Percentiles rank a stretch among this genome's conserved stretches.
phyloP scores from a whole-genome alignment of 1,139 yeast species.

The Nakaseomyces bracarensis region DNA sequence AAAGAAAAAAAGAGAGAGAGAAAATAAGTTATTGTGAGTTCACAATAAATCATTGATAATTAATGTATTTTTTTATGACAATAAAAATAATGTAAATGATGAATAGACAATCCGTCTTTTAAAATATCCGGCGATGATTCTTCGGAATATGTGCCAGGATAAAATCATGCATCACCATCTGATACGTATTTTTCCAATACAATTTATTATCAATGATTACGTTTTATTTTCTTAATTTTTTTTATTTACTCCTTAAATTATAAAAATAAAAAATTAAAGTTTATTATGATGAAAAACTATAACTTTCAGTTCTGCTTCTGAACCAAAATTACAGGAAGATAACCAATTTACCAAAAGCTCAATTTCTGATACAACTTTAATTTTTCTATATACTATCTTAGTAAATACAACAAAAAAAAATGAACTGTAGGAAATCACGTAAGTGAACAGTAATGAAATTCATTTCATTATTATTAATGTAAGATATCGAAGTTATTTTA shows the following conservation, averaged over 20 bases:
- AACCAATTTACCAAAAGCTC: slow-evolving; percentile 27
- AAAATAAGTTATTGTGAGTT: slow-evolving; percentile 21
- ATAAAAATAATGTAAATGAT: slow-evolving; percentile 17
- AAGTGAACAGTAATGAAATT: too few relatives aligned
- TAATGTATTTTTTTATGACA: neutral
- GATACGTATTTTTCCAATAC: slow-evolving; percentile 13
- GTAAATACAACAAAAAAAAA: neutral
- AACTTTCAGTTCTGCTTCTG: slow-evolving; percentile 34
- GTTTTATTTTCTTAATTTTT: slow-evolving; percentile 1
- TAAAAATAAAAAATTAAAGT: slow-evolving; percentile 2
- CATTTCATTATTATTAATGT: too few relatives aligned
- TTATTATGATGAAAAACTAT: slow-evolving; percentile 28
- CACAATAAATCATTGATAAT: slow-evolving; percentile 25
- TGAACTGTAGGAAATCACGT: too few relatives aligned
- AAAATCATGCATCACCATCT: slow-evolving; percentile 35
- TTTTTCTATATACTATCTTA: neutral
- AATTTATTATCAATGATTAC: slow-evolving; percentile 6
- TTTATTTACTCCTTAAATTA: too few relatives aligned
- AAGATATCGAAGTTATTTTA: too few relatives aligned
- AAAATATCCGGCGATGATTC: slow-evolving; percentile 33
- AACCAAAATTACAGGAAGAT: slow-evolving; percentile 30
- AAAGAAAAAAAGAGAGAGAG: neutral
- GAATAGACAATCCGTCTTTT: slow-evolving; percentile 30
- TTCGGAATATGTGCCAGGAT: slow-evolving; percentile 33
- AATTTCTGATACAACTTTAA: slow-evolving; percentile 5